Evolutionary conservation across 805 yeast genomes (phyloP).

Genomic region (Teunomyces gatunensis): DNA sequence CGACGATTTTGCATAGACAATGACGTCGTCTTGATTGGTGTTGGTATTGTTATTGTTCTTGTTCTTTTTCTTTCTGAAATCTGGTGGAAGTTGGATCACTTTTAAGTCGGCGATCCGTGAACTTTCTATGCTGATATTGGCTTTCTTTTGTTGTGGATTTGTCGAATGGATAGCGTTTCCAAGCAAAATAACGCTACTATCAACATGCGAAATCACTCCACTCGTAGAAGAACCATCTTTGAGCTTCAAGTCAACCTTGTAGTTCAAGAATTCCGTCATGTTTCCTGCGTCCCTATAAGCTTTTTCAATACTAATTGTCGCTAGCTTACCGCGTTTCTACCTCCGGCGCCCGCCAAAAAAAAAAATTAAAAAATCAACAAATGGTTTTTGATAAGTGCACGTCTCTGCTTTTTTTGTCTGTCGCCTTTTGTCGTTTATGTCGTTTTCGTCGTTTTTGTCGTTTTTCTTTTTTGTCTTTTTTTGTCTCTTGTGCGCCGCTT

Average conservation of each 20-base stretch:
- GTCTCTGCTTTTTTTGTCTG: not conserved
- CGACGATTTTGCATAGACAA: constrained; percentile 19
- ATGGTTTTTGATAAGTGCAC: not conserved
- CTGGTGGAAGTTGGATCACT: constrained; percentile 53
- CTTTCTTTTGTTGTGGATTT: constrained; percentile 10
- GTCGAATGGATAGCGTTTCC: constrained; percentile 18
- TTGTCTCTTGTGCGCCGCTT: not conserved
- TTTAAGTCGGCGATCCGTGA: constrained; percentile 50
- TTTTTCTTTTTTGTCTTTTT: no score
- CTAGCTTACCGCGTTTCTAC: no score
- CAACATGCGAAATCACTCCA: constrained; percentile 36
- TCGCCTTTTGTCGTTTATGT: not conserved
- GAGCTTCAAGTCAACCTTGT: constrained; percentile 36
- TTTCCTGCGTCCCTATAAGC: not conserved
- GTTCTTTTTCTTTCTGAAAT: constrained; percentile 9
- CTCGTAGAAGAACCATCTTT: constrained; percentile 36
- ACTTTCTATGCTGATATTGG: constrained; percentile 26
- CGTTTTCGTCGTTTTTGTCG: no score
- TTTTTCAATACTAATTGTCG: not conserved
- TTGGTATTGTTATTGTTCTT: constrained; percentile 16
- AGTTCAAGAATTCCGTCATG: constrained; percentile 42
- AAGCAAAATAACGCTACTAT: constrained; percentile 24
- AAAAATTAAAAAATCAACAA: not conserved
- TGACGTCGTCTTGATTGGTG: constrained; percentile 23
- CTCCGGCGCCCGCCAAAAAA: no score